Conservation (phyloP, 208 protist species). For the Spongospora subterranea region DNA sequence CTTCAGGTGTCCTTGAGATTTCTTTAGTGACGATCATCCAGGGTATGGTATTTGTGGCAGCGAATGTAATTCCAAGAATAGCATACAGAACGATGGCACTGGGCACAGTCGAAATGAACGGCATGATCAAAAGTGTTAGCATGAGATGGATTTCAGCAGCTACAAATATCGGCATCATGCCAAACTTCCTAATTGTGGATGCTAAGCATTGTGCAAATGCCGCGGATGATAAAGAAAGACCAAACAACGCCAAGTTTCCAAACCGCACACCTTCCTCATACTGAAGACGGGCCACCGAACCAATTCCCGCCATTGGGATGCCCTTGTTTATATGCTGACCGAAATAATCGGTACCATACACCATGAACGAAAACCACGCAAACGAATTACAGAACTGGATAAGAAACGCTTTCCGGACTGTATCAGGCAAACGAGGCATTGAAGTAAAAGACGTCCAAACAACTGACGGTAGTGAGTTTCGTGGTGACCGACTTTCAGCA, state of each 20-base stretch:
- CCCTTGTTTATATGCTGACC: conserved; percentile 28
- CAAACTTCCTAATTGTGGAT: background rate
- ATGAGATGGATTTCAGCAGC: conserved; percentile 30
- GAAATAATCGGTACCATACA: conserved; percentile 45
- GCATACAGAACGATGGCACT: background rate
- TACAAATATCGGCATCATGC: conserved; percentile 1
- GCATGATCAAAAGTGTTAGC: conserved; percentile 15
- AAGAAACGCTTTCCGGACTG: background rate
- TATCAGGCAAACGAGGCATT: conserved; percentile 6
- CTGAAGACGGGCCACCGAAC: background rate
- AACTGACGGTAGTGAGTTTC: background rate
- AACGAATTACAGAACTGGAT: conserved; percentile 53
- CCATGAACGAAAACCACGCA: conserved; percentile 55
- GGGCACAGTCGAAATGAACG: background rate
- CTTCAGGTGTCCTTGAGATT: background rate
- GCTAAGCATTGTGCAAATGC: conserved; percentile 18
- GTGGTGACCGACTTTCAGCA: background rate
- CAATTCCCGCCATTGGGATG: background rate
- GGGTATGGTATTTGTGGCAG: conserved; percentile 24
- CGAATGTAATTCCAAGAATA: background rate
- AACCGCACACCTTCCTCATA: conserved; percentile 28
- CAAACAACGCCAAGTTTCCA: conserved; percentile 46
- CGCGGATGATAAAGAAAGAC: background rate
- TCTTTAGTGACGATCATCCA: conserved; percentile 46
- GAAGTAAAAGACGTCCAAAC: background rate